Base-by-base conservation (phyloP, 169 alveolate genomes). In the Plasmodium gonderi region DNA sequence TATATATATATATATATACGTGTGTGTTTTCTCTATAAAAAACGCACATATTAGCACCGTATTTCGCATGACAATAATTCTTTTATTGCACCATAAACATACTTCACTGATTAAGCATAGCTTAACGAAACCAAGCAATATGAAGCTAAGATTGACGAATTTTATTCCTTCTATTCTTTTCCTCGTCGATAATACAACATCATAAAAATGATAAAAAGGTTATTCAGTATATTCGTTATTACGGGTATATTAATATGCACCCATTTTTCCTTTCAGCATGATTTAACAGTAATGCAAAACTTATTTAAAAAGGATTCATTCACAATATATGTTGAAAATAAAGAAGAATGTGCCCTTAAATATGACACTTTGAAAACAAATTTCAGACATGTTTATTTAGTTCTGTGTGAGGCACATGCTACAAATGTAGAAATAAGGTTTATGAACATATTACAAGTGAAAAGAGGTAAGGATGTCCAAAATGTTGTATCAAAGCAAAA, bases 291-390 rank as follows among this genome's bases (percentile, higher is more conserved):
- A 80, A 44, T 14, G 17, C 69, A 65, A 42, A 42, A 17, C 5
- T 40, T 31, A 2, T 26, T 47, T 17, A 17, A 9, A 4, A 75
- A 29, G 11, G 14, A 51, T 78, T 78, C 91, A 0, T 65, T 42
- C 74, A 17, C 2, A 33, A 65, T 83, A 72, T 68, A 83, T 12
- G 36, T 83, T 54, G 64, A 83, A 74, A 83, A 72, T 49, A 69
- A 20, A 76, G 75, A 83, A 14, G 83, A 83, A 14, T 83, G 83
- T 40, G 6, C 81, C 31, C 64, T 83, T 42, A 69, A 47, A 72
- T 83, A 83, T 83, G 74, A 72, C 45, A 72, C 31, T 3, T 3
- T 68, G 67, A 68, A 49, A 60, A 40, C 77, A 26, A 38, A 17
- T 26, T 72, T 83, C 65, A 68, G 82, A 40, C 60, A 72, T 23